These are phyloP conservation scores for Neofusicoccum umdonicola DNA, from an alignment of 2,329 filamentous ascomycete genomes.

Conservation along the genomic window DNA sequence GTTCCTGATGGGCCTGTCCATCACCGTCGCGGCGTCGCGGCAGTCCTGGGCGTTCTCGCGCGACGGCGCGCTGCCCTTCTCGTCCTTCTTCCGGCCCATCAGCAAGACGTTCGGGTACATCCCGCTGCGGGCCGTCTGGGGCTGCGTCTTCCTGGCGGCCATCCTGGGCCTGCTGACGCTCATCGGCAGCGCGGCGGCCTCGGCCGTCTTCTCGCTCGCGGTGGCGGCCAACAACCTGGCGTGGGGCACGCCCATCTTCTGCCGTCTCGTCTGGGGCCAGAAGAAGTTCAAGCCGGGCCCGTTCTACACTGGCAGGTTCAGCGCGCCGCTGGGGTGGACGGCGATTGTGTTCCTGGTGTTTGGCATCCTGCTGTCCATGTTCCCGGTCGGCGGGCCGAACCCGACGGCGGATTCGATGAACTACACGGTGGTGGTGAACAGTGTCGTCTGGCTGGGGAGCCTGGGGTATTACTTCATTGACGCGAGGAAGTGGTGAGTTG, in stretches of 20 bases:
- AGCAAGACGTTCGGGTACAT: constrained; percentile 56
- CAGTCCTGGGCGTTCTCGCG: constrained; percentile 64
- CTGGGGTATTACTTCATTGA: constrained; percentile 56
- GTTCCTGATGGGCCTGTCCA: constrained; percentile 60
- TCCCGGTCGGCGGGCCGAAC: constrained; percentile 55
- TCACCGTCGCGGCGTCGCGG: constrained; percentile 58
- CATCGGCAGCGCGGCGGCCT: constrained; percentile 57
- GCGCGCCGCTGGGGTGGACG: constrained; percentile 52
- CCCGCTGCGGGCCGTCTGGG: constrained; percentile 57
- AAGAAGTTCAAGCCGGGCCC: constrained; percentile 58
- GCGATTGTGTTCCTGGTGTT: constrained; percentile 57
- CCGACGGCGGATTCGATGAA: constrained; percentile 57
- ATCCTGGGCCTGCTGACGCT: constrained; percentile 58
- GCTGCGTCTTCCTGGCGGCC: constrained; percentile 50
- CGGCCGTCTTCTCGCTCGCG: constrained; percentile 58
- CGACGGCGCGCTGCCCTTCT: constrained; percentile 62
- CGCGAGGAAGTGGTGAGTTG: constrained; percentile 53
- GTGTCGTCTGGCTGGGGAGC: constrained; percentile 57
- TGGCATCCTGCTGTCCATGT: constrained; percentile 58
- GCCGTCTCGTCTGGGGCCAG: constrained; percentile 58
- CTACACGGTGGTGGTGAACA: constrained; percentile 62
- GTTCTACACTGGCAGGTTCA: constrained; percentile 58
- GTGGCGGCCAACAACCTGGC: constrained; percentile 62
- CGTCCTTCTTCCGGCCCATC: constrained; percentile 56
- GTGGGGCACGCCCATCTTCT: constrained; percentile 59